Conservation (phyloP, 805 yeast species). For the Metschnikowia corniflorae region DNA sequence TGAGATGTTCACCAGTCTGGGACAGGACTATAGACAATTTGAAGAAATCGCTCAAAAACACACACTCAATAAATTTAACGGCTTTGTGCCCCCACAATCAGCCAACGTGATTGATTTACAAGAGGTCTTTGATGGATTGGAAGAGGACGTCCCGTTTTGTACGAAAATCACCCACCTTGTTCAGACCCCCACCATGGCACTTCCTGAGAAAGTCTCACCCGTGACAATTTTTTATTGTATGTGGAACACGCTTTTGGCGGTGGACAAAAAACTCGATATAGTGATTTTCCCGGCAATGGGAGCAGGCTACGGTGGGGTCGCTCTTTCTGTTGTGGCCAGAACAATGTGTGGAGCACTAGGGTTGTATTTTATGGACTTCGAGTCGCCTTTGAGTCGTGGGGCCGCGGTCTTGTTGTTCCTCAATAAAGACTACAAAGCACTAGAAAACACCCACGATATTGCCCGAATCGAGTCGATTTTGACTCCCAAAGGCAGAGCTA, state of each 20-base stretch:
- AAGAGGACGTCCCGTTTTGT: background rate
- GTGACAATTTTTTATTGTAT: conserved; percentile 19
- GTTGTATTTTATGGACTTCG: conserved; percentile 14
- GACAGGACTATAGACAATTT: conserved; percentile 10
- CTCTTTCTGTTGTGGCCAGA: conserved; percentile 16
- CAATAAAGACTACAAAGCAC: conserved; percentile 17
- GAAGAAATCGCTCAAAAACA: conserved; percentile 19
- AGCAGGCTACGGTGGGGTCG: conserved; percentile 25
- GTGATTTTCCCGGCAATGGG: conserved; percentile 28
- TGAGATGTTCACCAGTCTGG: conserved; percentile 11
- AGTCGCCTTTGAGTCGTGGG: conserved; percentile 15
- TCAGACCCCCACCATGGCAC: conserved; percentile 24
- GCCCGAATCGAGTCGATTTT: conserved; percentile 1
- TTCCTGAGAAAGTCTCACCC: conserved; percentile 18
- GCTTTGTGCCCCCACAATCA: conserved; percentile 20
- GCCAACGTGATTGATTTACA: conserved; percentile 15
- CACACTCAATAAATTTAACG: conserved; percentile 14
- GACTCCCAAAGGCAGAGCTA: background rate
- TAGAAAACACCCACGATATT: conserved; percentile 8
- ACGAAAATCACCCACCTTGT: conserved; percentile 2
- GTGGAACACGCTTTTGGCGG: conserved; percentile 21
- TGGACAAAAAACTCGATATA: conserved; percentile 5
- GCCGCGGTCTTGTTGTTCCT: conserved; percentile 20
- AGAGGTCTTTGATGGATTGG: conserved; percentile 3
- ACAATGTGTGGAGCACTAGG: conserved; percentile 21